A percentile compares a stretch with the other conserved stretches of the same genome.
These are phyloP conservation scores for Sanguinoderma infundibulare DNA, from an alignment of 1,284 basidiomycete species.

Conservation along the genomic window DNA sequence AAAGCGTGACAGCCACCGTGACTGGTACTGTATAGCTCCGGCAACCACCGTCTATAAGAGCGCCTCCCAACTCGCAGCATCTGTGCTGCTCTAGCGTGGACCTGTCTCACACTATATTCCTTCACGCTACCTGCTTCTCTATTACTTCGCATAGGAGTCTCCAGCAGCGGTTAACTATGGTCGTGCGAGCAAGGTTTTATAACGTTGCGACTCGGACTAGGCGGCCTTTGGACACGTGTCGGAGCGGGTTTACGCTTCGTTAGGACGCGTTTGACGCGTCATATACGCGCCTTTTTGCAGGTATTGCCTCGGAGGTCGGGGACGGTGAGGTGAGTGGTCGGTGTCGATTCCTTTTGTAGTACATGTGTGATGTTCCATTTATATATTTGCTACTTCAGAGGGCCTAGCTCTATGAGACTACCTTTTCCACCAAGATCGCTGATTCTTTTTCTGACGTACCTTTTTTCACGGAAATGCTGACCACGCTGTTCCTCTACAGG, in stretches of 20 bases:
- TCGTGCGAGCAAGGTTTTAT: too few species aligned
- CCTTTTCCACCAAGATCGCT: constrained; percentile 79
- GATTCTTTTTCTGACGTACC: constrained; percentile 38
- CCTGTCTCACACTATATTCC: too few species aligned
- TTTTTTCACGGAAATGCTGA: background rate
- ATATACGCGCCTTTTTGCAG: constrained; percentile 54
- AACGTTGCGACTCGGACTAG: too few species aligned
- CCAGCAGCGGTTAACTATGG: too few species aligned
- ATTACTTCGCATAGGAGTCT: too few species aligned
- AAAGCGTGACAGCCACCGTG: constrained; percentile 66
- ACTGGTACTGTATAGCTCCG: constrained; percentile 50
- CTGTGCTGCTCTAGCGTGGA: constrained; percentile 64
- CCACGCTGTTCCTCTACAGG: background rate
- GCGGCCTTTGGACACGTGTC: too few species aligned
- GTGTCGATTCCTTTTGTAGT: too few species aligned
- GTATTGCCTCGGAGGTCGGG: too few species aligned
- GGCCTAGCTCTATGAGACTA: constrained; percentile 70
- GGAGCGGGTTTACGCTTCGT: too few species aligned
- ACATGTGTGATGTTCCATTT: constrained; percentile 51
- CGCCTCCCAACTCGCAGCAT: background rate
- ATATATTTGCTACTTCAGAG: constrained; percentile 90
- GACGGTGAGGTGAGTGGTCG: too few species aligned
- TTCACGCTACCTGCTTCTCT: too few species aligned
- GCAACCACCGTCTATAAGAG: constrained; percentile 36
- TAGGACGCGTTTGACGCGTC: too few species aligned